Evolutionary conservation across 768 basidiomycete genomes (phyloP).

Genomic region (Leccinum barrowsii): DNA sequence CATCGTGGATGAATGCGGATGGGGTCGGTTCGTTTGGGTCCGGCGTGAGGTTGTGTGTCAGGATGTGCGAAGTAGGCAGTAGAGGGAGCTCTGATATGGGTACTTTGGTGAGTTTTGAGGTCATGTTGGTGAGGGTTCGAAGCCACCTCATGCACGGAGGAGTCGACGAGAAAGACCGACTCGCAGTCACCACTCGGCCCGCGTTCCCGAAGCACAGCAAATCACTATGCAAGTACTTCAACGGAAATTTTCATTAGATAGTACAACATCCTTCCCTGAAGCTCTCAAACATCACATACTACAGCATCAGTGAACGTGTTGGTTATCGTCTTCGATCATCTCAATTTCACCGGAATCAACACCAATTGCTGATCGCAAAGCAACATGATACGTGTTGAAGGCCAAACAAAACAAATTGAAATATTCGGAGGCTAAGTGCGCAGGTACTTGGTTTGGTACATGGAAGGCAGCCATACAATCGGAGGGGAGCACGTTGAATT

Average conservation of each 20-base stretch:
- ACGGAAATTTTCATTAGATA: background rate
- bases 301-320: background rate
- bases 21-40: slow-evolving; percentile 55
- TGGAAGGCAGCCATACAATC: slow-evolving; percentile 2
- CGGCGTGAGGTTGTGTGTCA: slow-evolving; percentile 53
- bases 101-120: slow-evolving; percentile 20
- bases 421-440: background rate
- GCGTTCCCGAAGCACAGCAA: background rate
- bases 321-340: background rate
- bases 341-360: background rate
- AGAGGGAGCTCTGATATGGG: slow-evolving; percentile 48
- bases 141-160: background rate
- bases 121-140: slow-evolving; percentile 16
- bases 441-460: background rate
- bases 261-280: background rate
- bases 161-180: background rate
- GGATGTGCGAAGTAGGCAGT: slow-evolving; percentile 35
- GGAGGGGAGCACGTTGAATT: background rate
- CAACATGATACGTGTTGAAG: background rate
- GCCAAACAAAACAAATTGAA: background rate
- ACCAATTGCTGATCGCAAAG: background rate
- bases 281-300: too few species aligned
- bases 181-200: background rate
- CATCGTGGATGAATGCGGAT: slow-evolving; percentile 45
- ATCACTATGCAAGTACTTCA: background rate